phyloP scores from a whole-genome alignment of 257 asterid species.

The Thymus quinquecostatus region DNA sequence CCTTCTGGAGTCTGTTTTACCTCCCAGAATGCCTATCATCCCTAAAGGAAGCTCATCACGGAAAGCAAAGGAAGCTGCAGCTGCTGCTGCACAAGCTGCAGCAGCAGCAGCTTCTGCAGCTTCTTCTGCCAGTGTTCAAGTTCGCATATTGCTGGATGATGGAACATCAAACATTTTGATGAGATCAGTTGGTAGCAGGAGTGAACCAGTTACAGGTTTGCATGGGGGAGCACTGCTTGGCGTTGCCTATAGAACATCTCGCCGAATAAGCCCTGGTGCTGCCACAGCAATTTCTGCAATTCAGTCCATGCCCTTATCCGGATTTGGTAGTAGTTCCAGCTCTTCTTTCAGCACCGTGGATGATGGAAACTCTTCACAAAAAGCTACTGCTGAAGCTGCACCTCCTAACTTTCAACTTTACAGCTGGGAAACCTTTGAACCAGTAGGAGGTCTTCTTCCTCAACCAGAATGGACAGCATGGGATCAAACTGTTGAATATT shows the following conservation, averaged over 20 bases:
- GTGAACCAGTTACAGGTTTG: constrained; percentile 85
- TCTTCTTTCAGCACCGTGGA: constrained; percentile 81
- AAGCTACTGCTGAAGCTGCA: constrained; percentile 68
- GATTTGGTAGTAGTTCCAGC: constrained; percentile 58
- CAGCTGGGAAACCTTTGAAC: constrained; percentile 99
- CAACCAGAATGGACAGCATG: constrained; percentile 99
- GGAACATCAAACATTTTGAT: constrained; percentile 95
- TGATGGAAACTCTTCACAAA: constrained; percentile 75
- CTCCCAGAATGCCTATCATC: constrained; percentile 91
- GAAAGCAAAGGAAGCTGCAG: constrained; percentile 96
- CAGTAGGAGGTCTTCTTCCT: constrained; percentile 97
- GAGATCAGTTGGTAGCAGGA: constrained; percentile 96
- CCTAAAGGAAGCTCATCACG: constrained; percentile 93
- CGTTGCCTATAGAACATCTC: constrained; percentile 90
- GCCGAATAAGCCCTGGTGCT: constrained; percentile 79
- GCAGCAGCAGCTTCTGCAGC: constrained; percentile 94
- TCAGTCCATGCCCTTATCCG: constrained; percentile 93
- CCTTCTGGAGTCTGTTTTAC: constrained; percentile 74
- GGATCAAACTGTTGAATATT: constrained; percentile 98
- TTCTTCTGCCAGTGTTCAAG: constrained; percentile 93
- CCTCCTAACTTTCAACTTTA: constrained; percentile 86
- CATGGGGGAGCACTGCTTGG: constrained; percentile 98
- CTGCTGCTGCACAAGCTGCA: constrained; percentile 94
- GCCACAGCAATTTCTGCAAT: constrained; percentile 84
- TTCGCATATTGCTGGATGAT: constrained; percentile 90